Evolutionary conservation across 495 filamentous ascomycete species (phyloP).

Genomic region (Xylaria flabelliformis): DNA sequence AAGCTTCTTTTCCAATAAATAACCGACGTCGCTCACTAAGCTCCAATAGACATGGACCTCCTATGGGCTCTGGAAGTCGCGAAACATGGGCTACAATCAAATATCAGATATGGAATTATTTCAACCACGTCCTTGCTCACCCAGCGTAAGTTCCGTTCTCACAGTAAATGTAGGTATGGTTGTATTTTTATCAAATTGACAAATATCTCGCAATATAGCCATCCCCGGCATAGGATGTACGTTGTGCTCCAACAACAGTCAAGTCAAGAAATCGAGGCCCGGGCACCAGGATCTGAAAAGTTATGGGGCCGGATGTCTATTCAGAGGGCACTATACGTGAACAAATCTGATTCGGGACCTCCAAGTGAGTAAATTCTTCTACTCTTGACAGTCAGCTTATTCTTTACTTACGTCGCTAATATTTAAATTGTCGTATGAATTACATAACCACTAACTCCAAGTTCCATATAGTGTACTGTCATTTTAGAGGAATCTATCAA

Average conservation of each 20-base stretch:
- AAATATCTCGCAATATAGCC: not conserved
- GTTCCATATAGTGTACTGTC: not conserved
- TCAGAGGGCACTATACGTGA: not conserved
- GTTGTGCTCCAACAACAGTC: not conserved
- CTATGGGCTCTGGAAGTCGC: not conserved
- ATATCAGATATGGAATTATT: constrained; percentile 10
- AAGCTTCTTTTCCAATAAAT: not conserved
- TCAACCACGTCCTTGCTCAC: not conserved
- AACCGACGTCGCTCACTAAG: not conserved
- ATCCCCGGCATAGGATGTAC: not conserved
- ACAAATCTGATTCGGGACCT: not conserved
- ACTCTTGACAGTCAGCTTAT: not conserved
- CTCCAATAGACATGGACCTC: not conserved
- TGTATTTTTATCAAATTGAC: not conserved
- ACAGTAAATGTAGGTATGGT: too few species aligned
- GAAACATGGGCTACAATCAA: not conserved
- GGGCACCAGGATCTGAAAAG: not conserved
- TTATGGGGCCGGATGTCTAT: constrained; percentile 8
- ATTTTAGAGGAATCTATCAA: constrained; percentile 1
- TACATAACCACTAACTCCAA: not conserved
- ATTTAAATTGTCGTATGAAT: not conserved
- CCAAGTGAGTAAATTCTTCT: not conserved
- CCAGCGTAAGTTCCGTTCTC: not conserved
- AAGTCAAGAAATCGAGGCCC: not conserved
- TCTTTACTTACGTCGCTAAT: not conserved